Base-by-base conservation (phyloP, 1,284 basidiomycete genomes). In the Sanghuangporus sanghuang region DNA sequence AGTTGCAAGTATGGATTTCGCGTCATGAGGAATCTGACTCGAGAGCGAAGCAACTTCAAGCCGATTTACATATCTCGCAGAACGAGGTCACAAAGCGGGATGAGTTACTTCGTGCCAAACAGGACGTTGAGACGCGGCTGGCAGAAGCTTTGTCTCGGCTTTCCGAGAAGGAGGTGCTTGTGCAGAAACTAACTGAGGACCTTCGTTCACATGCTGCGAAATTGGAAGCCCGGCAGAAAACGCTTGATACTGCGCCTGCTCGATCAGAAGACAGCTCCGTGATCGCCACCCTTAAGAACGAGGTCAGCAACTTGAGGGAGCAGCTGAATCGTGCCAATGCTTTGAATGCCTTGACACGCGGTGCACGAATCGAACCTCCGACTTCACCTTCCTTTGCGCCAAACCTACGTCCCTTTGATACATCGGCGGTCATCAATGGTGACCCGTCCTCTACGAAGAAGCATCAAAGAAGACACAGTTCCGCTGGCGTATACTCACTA, bases 251-350 rank as follows among this genome's bases (percentile, higher is more conserved):
- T 62, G 75, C 80, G 1, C 89, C 90, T 21, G 73, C 77, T 42
- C 85, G 87, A 67, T 81, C 85, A 12, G 94, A 96, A 69, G 94
- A 96, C 72, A 86, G 80, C 63, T 90, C 90, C 9, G 90, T 96
- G 35, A 93, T 98, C 64, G 80, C 87, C 67, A 89, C 90, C 0
- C 85, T 99, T 71, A 94, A 97, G 75, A 91, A 86, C 69, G 97
- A 99, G 79, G 88, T 99, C 67, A 89, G 90, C 74, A 89, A 79
- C 67, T 80, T 99, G 58, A 92, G 95, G 65, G 97, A 99, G 73
- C 96, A 99, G 74, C 87, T 99, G 68, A 95, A 96, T 71, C 87
- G 97, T 36, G 90, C 95, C 21, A 95, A 95, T 71, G 94, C 96
- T 5, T 82, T 96, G 68, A 93, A 93, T 69, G 83, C 85, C 16